Base-by-base conservation (phyloP, 129 eudicot species). In the Erigeron canadensis region DNA sequence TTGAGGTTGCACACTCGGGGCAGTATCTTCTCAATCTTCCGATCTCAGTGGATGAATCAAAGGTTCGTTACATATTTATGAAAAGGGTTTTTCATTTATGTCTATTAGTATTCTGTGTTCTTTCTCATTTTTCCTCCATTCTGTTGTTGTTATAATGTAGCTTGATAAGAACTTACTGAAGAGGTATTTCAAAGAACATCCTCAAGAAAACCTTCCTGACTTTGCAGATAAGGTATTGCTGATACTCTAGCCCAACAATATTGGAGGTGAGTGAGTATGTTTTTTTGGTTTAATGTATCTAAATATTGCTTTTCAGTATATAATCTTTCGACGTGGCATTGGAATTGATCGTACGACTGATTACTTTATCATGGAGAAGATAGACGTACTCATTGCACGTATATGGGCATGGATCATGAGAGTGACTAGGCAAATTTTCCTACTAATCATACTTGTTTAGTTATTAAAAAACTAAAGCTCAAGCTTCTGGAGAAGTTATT, bases 11-110 rank as follows among this genome's bases (percentile, higher is more conserved):
- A 60, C 95, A 82, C 63, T 77, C 92, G 17, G 98, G 95, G 21
- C 95, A 93, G 55, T 93, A 93, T 89, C 96, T 87, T 65, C 87
- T 93, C 23, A 89, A 93, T 82, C 98, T 93, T 84, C 98, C 98
- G 7, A 93, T 93, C 53, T 73, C 86, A 47, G 98, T 93, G 39
- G 98, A 93, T 79, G 98, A 93, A 64, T 82, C 98, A 47, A 93
- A 89, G 96, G 98, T 89, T 58, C 61, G 77, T 21, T 9, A 13
- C 6, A 40, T 12, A 46, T 61, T n/a, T n/a, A n/a, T 28, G 34
- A 23, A 23, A 23, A 43, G 47, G 8, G 10, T 43, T 43, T 43
- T 43, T 28, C 34, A 2, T 28, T 3, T 5, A 18, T 21, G 23
- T 72, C 2, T 21, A 59, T 58, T 37, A 10, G 19, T 9, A 18